Evolutionary conservation across 148 eudicot species (phyloP).

Genomic region (Rhododendron ovatum): DNA sequence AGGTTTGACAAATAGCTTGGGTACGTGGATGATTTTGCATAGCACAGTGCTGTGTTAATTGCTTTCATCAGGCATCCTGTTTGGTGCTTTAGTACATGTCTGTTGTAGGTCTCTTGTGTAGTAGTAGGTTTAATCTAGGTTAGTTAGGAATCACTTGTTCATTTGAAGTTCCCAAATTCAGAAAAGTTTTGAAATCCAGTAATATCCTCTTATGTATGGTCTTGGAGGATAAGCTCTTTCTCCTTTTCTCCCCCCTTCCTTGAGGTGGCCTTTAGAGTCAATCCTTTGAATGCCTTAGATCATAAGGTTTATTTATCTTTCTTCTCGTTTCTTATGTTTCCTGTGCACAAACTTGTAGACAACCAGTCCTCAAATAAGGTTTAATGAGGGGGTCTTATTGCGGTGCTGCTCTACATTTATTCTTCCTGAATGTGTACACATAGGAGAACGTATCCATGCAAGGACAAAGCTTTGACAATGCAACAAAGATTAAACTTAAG

Average conservation of each 20-base stretch:
- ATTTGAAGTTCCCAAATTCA: neutral
- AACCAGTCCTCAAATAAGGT: neutral
- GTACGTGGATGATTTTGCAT: neutral
- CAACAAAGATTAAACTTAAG: neutral
- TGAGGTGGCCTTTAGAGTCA: neutral
- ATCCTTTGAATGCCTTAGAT: neutral
- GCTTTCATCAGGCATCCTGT: neutral
- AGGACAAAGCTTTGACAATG: slow-evolving; percentile 2
- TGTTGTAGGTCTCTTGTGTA: neutral
- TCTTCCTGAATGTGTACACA: neutral
- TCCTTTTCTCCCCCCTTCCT: neutral
- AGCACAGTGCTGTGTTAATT: neutral
- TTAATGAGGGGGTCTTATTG: neutral
- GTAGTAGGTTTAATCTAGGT: neutral
- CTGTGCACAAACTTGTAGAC: neutral
- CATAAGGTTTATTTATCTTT: neutral
- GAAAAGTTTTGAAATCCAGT: neutral
- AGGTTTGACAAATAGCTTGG: neutral
- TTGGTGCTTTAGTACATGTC: neutral
- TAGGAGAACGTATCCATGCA: neutral
- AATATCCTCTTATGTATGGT: neutral
- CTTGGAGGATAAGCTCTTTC: neutral
- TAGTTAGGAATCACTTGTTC: neutral
- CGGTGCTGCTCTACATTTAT: neutral
- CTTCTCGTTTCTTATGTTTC: neutral